A percentile compares a stretch with the other conserved stretches of the same genome.
Evolutionary conservation across 1,284 basidiomycete species (phyloP).

Genomic region (Sanghuangporus baumii): DNA sequence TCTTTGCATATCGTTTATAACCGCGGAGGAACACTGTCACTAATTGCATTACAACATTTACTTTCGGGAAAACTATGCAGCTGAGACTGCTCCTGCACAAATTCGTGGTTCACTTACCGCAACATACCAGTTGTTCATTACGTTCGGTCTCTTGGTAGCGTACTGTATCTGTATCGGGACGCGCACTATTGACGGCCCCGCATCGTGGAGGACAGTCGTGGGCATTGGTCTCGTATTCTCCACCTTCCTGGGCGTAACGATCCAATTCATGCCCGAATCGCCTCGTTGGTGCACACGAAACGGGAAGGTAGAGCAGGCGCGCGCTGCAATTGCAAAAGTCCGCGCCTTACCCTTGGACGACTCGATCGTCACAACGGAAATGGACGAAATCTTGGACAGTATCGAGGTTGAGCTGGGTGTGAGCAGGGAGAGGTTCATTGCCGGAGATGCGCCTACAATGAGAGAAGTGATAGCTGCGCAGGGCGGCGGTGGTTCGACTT

Average conservation of each 20-base stretch:
- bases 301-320: constrained; percentile 48
- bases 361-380: constrained; percentile 40
- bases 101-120: constrained; percentile 72
- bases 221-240: constrained; percentile 71
- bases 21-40: constrained; percentile 26
- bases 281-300: constrained; percentile 62
- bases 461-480: constrained; percentile 4
- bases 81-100: constrained; percentile 51
- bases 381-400: constrained; percentile 45
- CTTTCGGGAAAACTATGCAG: constrained; percentile 20
- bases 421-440: constrained; percentile 36
- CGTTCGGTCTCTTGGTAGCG: constrained; percentile 71
- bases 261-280: constrained; percentile 72
- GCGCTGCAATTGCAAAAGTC: constrained; percentile 44
- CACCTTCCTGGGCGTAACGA: constrained; percentile 58
- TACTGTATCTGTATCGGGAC: constrained; percentile 57
- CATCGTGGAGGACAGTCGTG: constrained; percentile 65
- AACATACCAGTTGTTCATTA: constrained; percentile 73
- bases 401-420: constrained; percentile 29
- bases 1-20: background rate
- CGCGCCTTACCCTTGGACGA: constrained; percentile 47
- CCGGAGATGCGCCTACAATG: constrained; percentile 31
- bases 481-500: constrained; percentile 23
- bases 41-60: constrained; percentile 36
- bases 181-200: constrained; percentile 39